phyloP scores from a whole-genome alignment of 1,139 yeast species.

The Suhomyces panamericanus region DNA sequence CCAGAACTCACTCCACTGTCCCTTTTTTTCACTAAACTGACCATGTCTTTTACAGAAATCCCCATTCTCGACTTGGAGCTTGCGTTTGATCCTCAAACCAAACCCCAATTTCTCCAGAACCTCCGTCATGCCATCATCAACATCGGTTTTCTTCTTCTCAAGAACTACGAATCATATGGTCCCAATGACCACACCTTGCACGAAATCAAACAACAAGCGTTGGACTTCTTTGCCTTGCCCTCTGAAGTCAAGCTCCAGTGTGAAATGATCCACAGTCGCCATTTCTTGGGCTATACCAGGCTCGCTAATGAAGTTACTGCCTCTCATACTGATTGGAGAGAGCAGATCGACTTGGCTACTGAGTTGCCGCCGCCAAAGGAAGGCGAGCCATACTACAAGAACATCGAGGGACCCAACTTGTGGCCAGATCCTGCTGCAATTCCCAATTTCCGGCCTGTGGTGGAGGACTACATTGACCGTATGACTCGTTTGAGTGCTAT shows the following conservation, averaged over 20 bases:
- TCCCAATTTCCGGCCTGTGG: slow-evolving; percentile 51
- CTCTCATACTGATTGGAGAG: slow-evolving; percentile 60
- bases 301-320: slow-evolving; percentile 70
- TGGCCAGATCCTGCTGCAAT: slow-evolving; percentile 54
- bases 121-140: slow-evolving; percentile 57
- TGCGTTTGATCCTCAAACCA: slow-evolving; percentile 39
- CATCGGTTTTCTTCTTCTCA: slow-evolving; percentile 60
- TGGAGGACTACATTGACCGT: slow-evolving; percentile 45
- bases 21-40: too few relatives aligned
- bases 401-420: slow-evolving; percentile 64
- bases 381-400: slow-evolving; percentile 52
- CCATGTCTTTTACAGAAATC: slow-evolving; percentile 28
- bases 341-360: slow-evolving; percentile 67
- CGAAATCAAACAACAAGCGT: slow-evolving; percentile 43
- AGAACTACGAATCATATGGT: slow-evolving; percentile 43
- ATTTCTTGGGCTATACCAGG: slow-evolving; percentile 66
- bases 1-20: not conserved
- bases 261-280: slow-evolving; percentile 64
- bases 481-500: slow-evolving; percentile 48
- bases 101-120: slow-evolving; percentile 43
- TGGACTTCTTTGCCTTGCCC: slow-evolving; percentile 55
- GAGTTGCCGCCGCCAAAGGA: slow-evolving; percentile 51
- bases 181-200: slow-evolving; percentile 37
- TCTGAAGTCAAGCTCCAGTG: slow-evolving; percentile 49
- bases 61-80: slow-evolving; percentile 38